Percentiles rank a stretch among this genome's conserved stretches.
These are phyloP conservation scores for Diaporthe caulivora DNA, from an alignment of 2,329 filamentous ascomycete genomes.

Conservation along the genomic window DNA sequence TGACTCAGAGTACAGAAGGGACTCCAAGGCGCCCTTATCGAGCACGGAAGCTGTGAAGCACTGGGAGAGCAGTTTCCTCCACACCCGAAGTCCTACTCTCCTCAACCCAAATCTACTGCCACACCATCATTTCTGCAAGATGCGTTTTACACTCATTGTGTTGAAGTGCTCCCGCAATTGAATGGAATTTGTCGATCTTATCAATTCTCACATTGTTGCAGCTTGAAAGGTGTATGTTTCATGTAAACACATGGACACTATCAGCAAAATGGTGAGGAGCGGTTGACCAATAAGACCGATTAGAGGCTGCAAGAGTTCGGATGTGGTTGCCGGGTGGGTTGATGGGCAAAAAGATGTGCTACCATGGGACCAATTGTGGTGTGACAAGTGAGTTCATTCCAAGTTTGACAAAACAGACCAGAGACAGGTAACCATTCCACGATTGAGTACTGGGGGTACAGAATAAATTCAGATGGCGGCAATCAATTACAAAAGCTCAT, in stretches of 20 bases:
- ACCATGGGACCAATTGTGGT: not conserved
- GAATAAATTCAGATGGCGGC: not conserved
- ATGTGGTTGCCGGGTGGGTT: not conserved
- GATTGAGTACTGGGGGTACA: no score
- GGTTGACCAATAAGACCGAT: not conserved
- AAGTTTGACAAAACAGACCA: not conserved
- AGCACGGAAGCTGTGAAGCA: no score
- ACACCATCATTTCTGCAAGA: no score
- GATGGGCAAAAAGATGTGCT: not conserved
- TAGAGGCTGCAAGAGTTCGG: not conserved
- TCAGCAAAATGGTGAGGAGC: not conserved
- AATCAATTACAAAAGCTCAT: not conserved
- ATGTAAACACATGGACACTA: not conserved
- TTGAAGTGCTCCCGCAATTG: not conserved
- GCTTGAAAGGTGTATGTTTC: not conserved
- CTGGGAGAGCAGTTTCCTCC: no score
- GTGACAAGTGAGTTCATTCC: not conserved
- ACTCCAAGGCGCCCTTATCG: no score
- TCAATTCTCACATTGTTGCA: not conserved
- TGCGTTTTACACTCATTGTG: not conserved
- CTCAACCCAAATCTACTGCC: no score
- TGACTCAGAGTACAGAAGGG: no score
- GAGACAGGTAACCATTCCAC: not conserved
- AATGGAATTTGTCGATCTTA: not conserved
- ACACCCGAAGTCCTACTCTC: no score